These are phyloP conservation scores for Calonectria montana DNA, from an alignment of 2,329 filamentous ascomycete genomes.

Conservation along the genomic window DNA sequence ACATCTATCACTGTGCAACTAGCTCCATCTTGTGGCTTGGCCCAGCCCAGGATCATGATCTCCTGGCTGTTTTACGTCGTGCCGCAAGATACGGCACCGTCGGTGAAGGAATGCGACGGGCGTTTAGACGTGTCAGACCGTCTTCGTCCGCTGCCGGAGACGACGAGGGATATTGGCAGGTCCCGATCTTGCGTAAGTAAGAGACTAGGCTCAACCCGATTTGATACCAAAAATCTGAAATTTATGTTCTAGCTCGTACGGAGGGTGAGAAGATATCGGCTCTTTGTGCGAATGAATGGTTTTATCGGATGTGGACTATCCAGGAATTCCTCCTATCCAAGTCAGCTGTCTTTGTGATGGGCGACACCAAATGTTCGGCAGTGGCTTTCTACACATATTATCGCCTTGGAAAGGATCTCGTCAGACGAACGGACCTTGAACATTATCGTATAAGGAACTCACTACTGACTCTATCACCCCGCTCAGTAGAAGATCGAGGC, in stretches of 20 bases:
- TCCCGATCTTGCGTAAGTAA: background rate
- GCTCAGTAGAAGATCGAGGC: background rate
- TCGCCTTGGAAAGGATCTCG: background rate
- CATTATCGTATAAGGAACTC: background rate
- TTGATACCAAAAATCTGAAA: background rate
- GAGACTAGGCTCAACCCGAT: background rate
- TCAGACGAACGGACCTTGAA: background rate
- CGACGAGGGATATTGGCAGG: background rate
- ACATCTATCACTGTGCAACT: background rate
- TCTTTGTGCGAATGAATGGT: background rate
- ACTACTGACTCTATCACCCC: background rate
- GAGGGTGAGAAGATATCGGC: background rate
- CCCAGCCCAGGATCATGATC: background rate
- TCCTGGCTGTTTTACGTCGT: background rate
- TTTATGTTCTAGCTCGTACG: background rate
- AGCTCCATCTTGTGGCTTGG: background rate
- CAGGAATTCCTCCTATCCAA: background rate
- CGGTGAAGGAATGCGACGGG: background rate
- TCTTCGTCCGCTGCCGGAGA: background rate
- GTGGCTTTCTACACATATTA: background rate
- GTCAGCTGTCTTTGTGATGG: background rate
- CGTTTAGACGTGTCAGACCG: background rate
- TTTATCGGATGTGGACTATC: background rate
- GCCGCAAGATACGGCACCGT: background rate
- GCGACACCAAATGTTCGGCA: background rate